Evolutionary conservation across 1,284 basidiomycete genomes (phyloP), one percentile per base, ranked within the genome.

Genomic region (Tilletia walkeri): DNA sequence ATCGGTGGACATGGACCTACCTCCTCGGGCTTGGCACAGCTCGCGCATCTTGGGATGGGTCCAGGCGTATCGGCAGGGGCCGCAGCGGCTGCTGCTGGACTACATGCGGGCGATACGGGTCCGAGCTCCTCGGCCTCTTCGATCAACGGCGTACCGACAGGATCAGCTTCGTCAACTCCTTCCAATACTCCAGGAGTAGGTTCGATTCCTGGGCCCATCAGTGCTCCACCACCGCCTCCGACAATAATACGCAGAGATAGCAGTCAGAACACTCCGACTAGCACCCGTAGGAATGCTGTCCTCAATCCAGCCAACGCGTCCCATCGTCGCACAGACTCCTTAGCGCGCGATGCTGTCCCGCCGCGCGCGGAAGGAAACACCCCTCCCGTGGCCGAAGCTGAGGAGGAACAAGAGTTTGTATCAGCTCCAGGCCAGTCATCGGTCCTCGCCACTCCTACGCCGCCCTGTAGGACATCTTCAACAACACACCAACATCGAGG

Each of bases 1-100:
- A 73, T 70, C 47, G 73, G 70, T 14, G 41, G 41, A 9, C 53
- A 72, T 75, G 54, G 20, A 7, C 34, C 36, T 47, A 16, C 6
- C 20, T 9, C 36, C 18, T 56, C 53, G 24, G 67, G 59, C 6
- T 67, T 45, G 48, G 45, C 59, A 9, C 24, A 49, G 24, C 41
- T 68, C 30, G 54, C 54, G 30, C 49, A 59, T 54, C 67, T 50
- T 41, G 48, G 39, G 14, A 56, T 56, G 54, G 54, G 54, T 10
- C 54, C 54, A 10, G 54, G 54, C 18, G 54, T 56, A n/a, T 56
- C 54, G 24, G 54, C 54, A 6, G 54, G 54, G 20, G 54, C 54
- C 5, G 54, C 54, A 12, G 54, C 54, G 12, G 54, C 54, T 30
- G 54, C 54, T 2, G 54, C 54, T 56, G 54, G 54, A 10, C 54